Base-by-base conservation (phyloP, 2,329 filamentous ascomycete genomes). In the Cytospora leucostoma region DNA sequence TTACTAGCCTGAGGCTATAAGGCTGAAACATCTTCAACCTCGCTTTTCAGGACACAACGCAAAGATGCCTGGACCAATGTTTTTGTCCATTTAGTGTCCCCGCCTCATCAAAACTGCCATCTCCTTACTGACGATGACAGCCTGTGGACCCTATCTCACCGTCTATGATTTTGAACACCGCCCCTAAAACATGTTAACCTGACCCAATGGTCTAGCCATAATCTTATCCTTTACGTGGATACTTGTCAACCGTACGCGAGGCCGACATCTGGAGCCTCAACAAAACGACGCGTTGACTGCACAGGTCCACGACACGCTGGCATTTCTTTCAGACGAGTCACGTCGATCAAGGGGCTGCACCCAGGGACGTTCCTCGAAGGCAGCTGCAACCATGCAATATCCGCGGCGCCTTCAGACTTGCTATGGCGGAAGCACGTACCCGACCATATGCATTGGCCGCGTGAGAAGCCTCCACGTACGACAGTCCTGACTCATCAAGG, bases 31-130 rank as follows among this genome's bases (percentile, higher is more conserved):
- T 35, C 34, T 17, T 56, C 63, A 65, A 65, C 65, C 65, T 67
- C 63, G 59, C 62, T 61, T 61, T 56, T 67, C 60, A 40, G 65
- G 65, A 63, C 60, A 57, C 65, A 67, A 67, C 57, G 66, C 58
- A 64, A 38, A 59, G 56, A 56, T 66, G 65, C 56, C 65, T 67
- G 53, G 62, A n/a, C 32, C 51, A 33, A 15, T 27, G 37, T 38
- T 19, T 34, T 38, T 7, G 49, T 19, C 34, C 52, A 44, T 61
- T 40, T 55, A 51, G 3, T n/a, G 13, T n/a, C 50, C 59, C 59
- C 59, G 38, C 51, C 33, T 49, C 33, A 38, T 49, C 19, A 49
- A 52, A 33, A 38, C 50, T 47, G 12, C 35, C 12, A 10, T 10
- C 44, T 17, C n/a, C 4, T 47, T 47, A 6, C 13, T 19, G 11